Conservation (phyloP, 2,329 filamentous ascomycete species). For the Aureobasidium musti region DNA sequence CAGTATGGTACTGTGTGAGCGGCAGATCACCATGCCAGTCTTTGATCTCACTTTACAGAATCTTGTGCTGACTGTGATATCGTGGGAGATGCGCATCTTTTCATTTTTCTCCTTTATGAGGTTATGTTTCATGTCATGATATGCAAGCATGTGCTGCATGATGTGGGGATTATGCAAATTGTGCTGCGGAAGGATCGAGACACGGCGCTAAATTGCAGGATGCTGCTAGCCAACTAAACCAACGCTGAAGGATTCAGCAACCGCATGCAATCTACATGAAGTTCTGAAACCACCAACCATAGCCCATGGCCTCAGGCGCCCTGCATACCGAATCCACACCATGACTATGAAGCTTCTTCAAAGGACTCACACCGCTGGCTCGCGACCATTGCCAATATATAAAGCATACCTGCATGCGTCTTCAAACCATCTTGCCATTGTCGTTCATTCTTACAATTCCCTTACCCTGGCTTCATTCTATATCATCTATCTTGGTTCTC, state of each 20-base stretch:
- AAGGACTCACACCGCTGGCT: neutral
- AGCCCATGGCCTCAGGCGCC: slow-evolving; percentile 1
- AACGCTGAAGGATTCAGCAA: slow-evolving; percentile 4
- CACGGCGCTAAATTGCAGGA: neutral
- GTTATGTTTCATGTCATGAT: neutral
- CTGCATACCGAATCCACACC: neutral
- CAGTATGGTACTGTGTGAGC: neutral
- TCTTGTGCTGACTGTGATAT: neutral
- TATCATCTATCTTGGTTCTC: neutral
- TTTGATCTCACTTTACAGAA: neutral
- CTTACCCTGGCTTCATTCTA: neutral
- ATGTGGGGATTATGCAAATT: neutral
- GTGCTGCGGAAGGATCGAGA: neutral
- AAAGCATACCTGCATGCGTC: neutral
- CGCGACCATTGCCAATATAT: neutral
- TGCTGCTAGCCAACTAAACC: neutral
- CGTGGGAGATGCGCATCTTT: neutral
- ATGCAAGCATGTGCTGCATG: neutral
- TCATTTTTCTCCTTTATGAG: too few relatives aligned
- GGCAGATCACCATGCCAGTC: neutral
- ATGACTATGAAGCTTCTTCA: neutral
- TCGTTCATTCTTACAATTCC: neutral
- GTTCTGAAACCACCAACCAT: neutral
- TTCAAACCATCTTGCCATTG: neutral
- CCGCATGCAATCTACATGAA: neutral